Percentiles rank a stretch among this genome's conserved stretches.
These are phyloP conservation scores for Lepidium sativum DNA, from an alignment of 345 rosid genomes.

Conservation along the genomic window DNA sequence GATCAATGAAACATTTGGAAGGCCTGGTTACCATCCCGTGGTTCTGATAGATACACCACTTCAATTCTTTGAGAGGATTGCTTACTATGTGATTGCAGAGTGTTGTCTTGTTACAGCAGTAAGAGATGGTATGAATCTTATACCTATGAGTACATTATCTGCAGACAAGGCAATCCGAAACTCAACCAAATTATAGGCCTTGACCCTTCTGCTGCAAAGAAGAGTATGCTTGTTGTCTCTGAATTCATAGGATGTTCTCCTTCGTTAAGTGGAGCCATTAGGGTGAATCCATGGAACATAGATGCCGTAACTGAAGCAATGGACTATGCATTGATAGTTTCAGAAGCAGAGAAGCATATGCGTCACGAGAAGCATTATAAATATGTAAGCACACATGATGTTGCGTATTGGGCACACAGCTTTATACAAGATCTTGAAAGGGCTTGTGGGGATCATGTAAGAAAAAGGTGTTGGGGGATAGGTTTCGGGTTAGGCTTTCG, in stretches of 20 bases:
- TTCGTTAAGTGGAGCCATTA: slow-evolving; percentile 78
- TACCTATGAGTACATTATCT: slow-evolving; percentile 86
- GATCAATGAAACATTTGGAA: slow-evolving; percentile 71
- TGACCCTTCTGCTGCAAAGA: slow-evolving; percentile 37
- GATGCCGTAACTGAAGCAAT: slow-evolving; percentile 88
- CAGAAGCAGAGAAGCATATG: slow-evolving; percentile 75
- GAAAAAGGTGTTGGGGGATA: slow-evolving; percentile 89
- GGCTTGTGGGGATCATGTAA: slow-evolving; percentile 71
- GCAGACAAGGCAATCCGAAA: slow-evolving; percentile 72
- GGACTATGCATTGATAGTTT: slow-evolving; percentile 59
- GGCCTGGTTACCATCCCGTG: slow-evolving; percentile 65
- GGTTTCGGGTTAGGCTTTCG: slow-evolving; percentile 92
- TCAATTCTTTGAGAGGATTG: slow-evolving; percentile 83
- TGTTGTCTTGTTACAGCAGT: slow-evolving; percentile 94
- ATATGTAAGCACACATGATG: slow-evolving; percentile 90
- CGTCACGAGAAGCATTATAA: slow-evolving; percentile 90
- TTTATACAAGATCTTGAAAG: slow-evolving; percentile 92
- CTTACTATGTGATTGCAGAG: slow-evolving; percentile 85
- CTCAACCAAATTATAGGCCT: slow-evolving; percentile 51
- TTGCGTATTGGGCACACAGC: slow-evolving; percentile 91
- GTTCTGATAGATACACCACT: slow-evolving; percentile 64
- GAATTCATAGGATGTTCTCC: slow-evolving; percentile 96
- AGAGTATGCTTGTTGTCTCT: slow-evolving; percentile 90
- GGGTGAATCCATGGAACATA: slow-evolving; percentile 92
- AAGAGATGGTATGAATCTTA: slow-evolving; percentile 95